Evolutionary conservation across 805 yeast genomes (phyloP).

Genomic region (Hanseniaspora jakobsenii): DNA sequence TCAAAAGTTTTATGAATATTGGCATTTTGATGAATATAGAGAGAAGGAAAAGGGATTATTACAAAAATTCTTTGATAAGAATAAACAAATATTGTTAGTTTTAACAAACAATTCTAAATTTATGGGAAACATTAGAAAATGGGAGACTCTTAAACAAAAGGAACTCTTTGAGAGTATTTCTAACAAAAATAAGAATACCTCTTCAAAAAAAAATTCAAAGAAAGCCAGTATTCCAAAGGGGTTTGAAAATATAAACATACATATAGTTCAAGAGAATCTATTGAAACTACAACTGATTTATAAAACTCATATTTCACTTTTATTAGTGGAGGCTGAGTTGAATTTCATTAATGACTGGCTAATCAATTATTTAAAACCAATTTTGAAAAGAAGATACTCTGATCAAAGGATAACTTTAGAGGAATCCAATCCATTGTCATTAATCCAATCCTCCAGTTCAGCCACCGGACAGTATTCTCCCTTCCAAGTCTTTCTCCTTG

Average conservation of each 20-base stretch:
- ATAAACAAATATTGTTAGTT: constrained; percentile 3
- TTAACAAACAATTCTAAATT: constrained; percentile 5
- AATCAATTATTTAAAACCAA: constrained; percentile 10
- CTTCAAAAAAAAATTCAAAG: neutral
- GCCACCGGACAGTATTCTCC: neutral
- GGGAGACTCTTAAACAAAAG: constrained; percentile 10
- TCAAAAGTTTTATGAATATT: constrained; percentile 8
- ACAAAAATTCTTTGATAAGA: neutral
- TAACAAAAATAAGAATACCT: neutral
- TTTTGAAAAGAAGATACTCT: constrained; percentile 1
- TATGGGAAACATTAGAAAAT: constrained; percentile 1
- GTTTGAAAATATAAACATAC: neutral
- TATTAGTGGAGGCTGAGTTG: constrained; percentile 9
- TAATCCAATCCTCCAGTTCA: neutral
- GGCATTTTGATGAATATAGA: constrained; percentile 1
- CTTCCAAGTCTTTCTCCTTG: constrained; percentile 1
- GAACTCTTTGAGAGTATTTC: neutral
- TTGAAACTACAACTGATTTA: constrained; percentile 4
- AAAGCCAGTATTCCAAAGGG: constrained; percentile 1
- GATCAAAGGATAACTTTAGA: constrained; percentile 1
- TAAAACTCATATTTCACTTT: constrained; percentile 4
- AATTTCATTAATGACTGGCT: constrained; percentile 13
- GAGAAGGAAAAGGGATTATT: neutral
- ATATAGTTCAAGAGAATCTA: neutral
- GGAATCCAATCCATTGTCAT: neutral